Percentiles rank a stretch among this genome's conserved stretches.
phyloP scores from a whole-genome alignment of 192 early-diverging fungal species.

The Backusella australiensis region DNA sequence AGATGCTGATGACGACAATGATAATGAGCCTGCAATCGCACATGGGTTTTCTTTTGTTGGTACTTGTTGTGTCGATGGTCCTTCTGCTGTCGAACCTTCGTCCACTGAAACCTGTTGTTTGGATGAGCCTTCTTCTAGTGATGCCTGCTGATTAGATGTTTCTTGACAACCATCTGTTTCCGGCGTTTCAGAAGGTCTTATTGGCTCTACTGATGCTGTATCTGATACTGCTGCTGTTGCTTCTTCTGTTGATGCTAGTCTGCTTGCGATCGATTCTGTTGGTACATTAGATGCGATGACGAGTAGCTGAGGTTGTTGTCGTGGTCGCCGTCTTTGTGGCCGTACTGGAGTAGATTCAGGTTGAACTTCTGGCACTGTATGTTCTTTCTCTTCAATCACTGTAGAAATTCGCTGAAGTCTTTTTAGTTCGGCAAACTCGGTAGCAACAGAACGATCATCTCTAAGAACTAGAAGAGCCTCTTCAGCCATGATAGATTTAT shows the following conservation, averaged over 20 bases:
- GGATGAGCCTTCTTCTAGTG: not conserved
- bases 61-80: not conserved
- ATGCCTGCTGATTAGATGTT: not conserved
- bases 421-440: not conserved
- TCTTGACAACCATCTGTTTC: not conserved
- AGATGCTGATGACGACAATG: not conserved
- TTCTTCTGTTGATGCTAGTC: not conserved
- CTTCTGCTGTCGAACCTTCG: not conserved
- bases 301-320: not conserved
- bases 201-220: not conserved
- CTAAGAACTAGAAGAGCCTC: not conserved
- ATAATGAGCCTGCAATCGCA: not conserved
- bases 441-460: not conserved
- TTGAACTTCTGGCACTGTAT: not conserved
- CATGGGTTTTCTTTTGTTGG: not conserved
- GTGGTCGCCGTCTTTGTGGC: not conserved
- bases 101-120: not conserved
- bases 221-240: not conserved
- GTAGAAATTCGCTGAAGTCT: not conserved
- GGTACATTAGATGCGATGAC: not conserved
- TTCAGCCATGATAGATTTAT: not conserved
- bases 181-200: not conserved
- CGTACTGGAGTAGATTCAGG: not conserved
- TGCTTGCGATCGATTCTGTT: not conserved
- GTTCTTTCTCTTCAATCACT: not conserved